A percentile compares a stretch with the other conserved stretches of the same genome.
Conservation (phyloP, 306 rosid species). For the Cucurbita maxima region DNA sequence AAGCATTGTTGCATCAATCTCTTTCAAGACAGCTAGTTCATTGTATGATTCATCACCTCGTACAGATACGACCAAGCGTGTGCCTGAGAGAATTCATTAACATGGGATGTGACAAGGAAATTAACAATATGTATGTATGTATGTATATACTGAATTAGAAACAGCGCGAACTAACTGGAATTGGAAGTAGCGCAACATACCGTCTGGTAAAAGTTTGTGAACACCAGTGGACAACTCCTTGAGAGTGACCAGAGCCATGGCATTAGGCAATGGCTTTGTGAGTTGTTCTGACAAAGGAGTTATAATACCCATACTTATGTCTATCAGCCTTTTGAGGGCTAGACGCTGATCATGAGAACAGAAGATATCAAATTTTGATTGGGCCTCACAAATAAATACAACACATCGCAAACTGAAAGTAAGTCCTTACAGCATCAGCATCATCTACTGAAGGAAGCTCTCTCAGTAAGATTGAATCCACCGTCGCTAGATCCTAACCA, state of each 20-base stretch:
- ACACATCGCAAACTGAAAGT: conserved; percentile 9
- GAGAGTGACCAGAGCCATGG: conserved; percentile 76
- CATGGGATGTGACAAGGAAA: neutral
- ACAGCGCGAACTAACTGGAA: neutral
- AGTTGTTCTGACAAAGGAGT: conserved; percentile 90
- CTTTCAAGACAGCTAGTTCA: conserved; percentile 64
- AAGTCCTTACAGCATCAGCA: conserved; percentile 52
- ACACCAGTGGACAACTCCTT: conserved; percentile 83
- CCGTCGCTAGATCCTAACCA: conserved; percentile 91
- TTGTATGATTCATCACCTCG: conserved; percentile 77
- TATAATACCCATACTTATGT: conserved; percentile 80
- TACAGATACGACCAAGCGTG: conserved; percentile 74
- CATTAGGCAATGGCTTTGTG: conserved; percentile 84
- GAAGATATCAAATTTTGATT: conserved; percentile 8
- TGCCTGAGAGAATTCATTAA: conserved; percentile 32
- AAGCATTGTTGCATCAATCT: conserved; percentile 68
- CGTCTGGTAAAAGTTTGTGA: conserved; percentile 85
- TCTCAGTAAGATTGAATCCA: conserved; percentile 78
- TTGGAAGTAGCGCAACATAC: conserved; percentile 18
- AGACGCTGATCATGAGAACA: conserved; percentile 48
- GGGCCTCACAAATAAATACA: neutral
- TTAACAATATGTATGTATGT: neutral
- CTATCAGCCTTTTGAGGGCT: conserved; percentile 79
- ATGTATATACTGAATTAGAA: neutral
- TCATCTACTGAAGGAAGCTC: conserved; percentile 84